These are phyloP conservation scores for Saitoella complicata DNA, from an alignment of 805 yeast genomes.

Conservation along the genomic window DNA sequence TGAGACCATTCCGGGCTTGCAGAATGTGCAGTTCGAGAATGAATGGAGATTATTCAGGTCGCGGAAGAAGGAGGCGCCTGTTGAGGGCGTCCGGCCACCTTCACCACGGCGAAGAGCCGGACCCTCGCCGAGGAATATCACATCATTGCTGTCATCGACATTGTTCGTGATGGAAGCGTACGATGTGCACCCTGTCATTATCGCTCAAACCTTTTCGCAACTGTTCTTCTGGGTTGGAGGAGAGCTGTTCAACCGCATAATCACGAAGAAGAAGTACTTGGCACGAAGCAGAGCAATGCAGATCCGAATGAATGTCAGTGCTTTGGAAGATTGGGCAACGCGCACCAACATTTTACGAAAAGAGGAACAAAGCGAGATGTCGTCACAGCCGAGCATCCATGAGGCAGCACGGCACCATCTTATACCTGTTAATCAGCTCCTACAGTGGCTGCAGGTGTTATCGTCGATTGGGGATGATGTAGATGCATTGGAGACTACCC, in stretches of 20 bases:
- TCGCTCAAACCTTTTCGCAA: constrained; percentile 60
- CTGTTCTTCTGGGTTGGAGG: constrained; percentile 66
- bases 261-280: constrained; percentile 50
- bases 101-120: constrained; percentile 59
- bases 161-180: constrained; percentile 71
- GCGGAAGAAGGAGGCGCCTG: constrained; percentile 19
- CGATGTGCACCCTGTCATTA: constrained; percentile 60
- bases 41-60: constrained; percentile 47
- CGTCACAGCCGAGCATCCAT: constrained; percentile 11
- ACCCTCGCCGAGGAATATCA: constrained; percentile 75
- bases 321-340: constrained; percentile 78
- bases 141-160: constrained; percentile 78
- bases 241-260: constrained; percentile 53
- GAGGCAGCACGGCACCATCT: constrained; percentile 52
- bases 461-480: constrained; percentile 44
- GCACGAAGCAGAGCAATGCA: constrained; percentile 80
- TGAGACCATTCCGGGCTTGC: constrained; percentile 68
- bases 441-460: constrained; percentile 84
- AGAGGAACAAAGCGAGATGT: too few relatives aligned
- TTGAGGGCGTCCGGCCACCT: constrained; percentile 50
- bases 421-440: constrained; percentile 55
- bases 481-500: constrained; percentile 24
- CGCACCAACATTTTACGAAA: too few relatives aligned
- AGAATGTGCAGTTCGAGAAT: constrained; percentile 58
- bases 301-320: constrained; percentile 68